Evolutionary conservation across 345 rosid species (phyloP).

Genomic region (Acer negundo): DNA sequence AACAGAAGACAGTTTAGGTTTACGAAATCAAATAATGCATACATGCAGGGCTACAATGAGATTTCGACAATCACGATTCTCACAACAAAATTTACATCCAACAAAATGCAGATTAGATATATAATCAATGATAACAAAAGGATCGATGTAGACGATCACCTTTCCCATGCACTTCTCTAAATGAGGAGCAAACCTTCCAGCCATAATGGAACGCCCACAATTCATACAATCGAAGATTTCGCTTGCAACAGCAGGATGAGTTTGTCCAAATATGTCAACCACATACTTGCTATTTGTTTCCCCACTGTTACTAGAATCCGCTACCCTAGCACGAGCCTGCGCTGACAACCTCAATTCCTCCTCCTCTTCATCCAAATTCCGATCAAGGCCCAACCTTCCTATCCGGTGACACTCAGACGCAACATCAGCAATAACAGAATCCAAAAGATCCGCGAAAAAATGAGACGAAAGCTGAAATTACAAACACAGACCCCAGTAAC

Average conservation of each 20-base stretch:
- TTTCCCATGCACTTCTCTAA: conserved; percentile 98
- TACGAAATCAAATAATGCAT: not conserved
- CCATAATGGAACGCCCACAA: conserved; percentile 79
- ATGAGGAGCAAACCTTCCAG: conserved; percentile 98
- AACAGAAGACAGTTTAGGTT: not conserved
- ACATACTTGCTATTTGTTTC: conserved; percentile 79
- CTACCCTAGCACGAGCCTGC: conserved; percentile 73
- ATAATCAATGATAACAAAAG: not conserved
- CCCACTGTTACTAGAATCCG: conserved; percentile 66
- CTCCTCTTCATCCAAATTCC: conserved; percentile 79
- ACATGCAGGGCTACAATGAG: not conserved
- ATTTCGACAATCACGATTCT: not conserved
- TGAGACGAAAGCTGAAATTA: conserved; percentile 64
- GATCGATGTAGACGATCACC: conserved; percentile 41
- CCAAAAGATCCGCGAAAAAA: conserved; percentile 69
- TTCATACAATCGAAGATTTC: conserved; percentile 94
- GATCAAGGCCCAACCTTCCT: conserved; percentile 82
- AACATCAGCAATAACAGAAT: conserved; percentile 87
- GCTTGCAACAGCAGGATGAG: conserved; percentile 78
- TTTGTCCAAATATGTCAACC: conserved; percentile 90
- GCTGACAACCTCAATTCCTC: conserved; percentile 85
- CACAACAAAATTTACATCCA: not conserved
- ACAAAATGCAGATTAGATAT: not conserved
- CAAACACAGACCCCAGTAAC: conserved; percentile 1
- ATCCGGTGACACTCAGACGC: conserved; percentile 92